Evolutionary conservation across 495 filamentous ascomycete genomes (phyloP), one percentile per base, ranked within the genome.

Genomic region (Polyplosphaeria fusca): DNA sequence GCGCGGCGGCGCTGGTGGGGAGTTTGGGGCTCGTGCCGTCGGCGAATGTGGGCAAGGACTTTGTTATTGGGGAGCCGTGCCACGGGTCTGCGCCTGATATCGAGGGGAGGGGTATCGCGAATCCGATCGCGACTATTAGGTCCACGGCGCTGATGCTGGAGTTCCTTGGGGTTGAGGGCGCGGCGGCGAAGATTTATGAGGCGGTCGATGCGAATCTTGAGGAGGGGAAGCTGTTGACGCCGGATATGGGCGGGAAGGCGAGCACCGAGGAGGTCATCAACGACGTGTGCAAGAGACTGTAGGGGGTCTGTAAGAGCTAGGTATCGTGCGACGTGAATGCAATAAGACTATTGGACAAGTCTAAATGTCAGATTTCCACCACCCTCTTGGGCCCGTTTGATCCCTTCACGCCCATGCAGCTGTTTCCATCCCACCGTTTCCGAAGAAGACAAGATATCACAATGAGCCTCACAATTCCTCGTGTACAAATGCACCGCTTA

Each of bases 31-130:
- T 98, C 5, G 94, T 98, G 1, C 93, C 93, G n/a, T 86, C 81
- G 58, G 93, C 93, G 52, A 99, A 99, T 72, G 94, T 99, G 25
- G 91, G 93, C 63, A 87, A 95, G 68, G 80, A 77, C 28, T 96
- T 99, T 67, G 94, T 87, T 61, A 97, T 99, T 60, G 93, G 93
- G 60, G 93, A 99, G 81, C 93, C 93, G 50, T 99, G 93, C 76
- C 93, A 99, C 73, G 93, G 93, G 23, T 88, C 83, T 67, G 93
- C 93, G 43, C 93, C 93, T 9, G 93, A 99, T 68, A 99, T 99
- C 67, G 83, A 89, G 81, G 94, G 94, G 51, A 76, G 84, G 75
- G 84, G 85, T 46, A 89, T 99, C 67, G 89, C 93, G 63, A 97
- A 99, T 75, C 93, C 93, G 42, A 89, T 99, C 68, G 93, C 93